These are phyloP conservation scores for Apiotrichum akiyoshidainum DNA, from an alignment of 1,284 basidiomycete species.

Conservation along the genomic window DNA sequence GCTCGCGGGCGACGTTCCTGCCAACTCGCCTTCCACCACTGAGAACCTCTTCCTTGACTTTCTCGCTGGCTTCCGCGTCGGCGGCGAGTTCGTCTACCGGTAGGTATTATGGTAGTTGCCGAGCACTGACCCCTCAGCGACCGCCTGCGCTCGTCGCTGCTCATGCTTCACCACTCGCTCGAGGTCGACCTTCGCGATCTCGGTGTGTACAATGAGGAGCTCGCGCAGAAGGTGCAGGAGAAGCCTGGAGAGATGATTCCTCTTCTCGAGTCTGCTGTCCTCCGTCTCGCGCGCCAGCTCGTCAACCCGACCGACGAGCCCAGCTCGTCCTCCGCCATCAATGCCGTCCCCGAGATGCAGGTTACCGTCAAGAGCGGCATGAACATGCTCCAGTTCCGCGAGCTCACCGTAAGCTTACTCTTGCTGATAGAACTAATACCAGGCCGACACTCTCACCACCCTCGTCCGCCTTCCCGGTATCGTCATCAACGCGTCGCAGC, in stretches of 20 bases:
- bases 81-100: conserved; percentile 87
- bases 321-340: conserved; percentile 26
- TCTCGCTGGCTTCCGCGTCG: conserved; percentile 77
- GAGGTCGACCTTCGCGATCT: conserved; percentile 91
- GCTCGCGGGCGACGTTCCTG: conserved; percentile 58
- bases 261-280: conserved; percentile 81
- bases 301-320: conserved; percentile 66
- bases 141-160: conserved; percentile 79
- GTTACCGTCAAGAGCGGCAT: conserved; percentile 82
- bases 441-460: conserved; percentile 88
- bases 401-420: conserved; percentile 61
- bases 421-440: conserved; percentile 18
- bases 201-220: conserved; percentile 85
- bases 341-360: conserved; percentile 80
- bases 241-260: conserved; percentile 85
- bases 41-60: conserved; percentile 80
- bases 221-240: conserved; percentile 87
- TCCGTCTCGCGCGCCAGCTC: conserved; percentile 73
- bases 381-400: conserved; percentile 90
- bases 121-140: conserved; percentile 59
- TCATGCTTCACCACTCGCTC: conserved; percentile 85
- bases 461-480: conserved; percentile 97
- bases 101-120: conserved; percentile 33
- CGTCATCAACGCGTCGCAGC: conserved; percentile 92
- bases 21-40: conserved; percentile 70